These are phyloP conservation scores for Flaveria sonorensis DNA, from an alignment of 129 eudicot species.

Conservation along the genomic window DNA sequence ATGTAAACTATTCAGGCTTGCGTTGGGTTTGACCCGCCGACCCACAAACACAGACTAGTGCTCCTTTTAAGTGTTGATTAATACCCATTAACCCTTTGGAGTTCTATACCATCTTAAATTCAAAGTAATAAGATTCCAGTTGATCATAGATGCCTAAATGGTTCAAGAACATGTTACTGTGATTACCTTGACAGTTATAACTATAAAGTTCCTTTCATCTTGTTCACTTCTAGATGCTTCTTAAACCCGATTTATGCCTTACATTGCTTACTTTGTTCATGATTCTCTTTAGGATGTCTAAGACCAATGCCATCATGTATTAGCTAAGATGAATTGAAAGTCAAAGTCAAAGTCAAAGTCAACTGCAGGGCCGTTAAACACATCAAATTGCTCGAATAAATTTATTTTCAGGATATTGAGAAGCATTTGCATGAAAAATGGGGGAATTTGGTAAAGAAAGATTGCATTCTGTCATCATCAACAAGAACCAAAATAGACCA, in stretches of 20 bases:
- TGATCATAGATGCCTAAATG: neutral
- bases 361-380: neutral
- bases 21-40: neutral
- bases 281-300: conserved; percentile 19
- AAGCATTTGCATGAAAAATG: conserved; percentile 41
- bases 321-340: conserved; percentile 23
- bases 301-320: conserved; percentile 8
- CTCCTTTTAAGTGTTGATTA: too few species aligned
- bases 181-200: neutral
- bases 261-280: conserved; percentile 8
- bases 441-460: conserved; percentile 50
- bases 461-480: conserved; percentile 34
- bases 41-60: neutral
- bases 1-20: neutral
- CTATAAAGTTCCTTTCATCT: neutral
- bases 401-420: neutral
- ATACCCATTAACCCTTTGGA: too few species aligned
- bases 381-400: conserved; percentile 30
- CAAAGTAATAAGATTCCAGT: neutral
- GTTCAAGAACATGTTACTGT: neutral
- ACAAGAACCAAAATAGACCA: conserved; percentile 53
- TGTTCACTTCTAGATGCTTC: neutral
- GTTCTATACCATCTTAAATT: too few species aligned
- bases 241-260: neutral
- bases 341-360: conserved; percentile 20